Evolutionary conservation across 23 red algal genomes (phyloP), one percentile per base, ranked within the genome.

Genomic region (Agarophyton chilense): DNA sequence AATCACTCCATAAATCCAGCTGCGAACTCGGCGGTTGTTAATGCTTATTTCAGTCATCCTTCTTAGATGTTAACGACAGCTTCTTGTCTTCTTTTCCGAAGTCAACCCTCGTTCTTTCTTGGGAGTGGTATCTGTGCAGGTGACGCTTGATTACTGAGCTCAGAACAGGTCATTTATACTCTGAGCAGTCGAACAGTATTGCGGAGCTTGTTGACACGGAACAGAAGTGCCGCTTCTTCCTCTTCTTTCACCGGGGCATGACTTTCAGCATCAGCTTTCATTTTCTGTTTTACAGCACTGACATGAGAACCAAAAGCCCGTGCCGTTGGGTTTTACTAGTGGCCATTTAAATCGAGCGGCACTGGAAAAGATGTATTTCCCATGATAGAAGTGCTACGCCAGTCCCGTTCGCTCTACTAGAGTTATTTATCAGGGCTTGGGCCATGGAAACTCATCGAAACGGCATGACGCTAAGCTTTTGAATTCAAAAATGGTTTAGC

Each of bases 1-100:
- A 32, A 86, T 70, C 42, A 74, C 14, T 10, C 82, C 82, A 53
- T 86, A 86, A 18, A 86, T 25, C 35, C 62, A 63, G 28, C 42
- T 54, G 34, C 82, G 82, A 72, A 55, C 64, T 17, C 82, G 60
- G n/a, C 58, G 82, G 25, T 63, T 86, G 82, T 86, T 86, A 19
- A 86, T 26, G 14, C 4, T 72, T 10, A 65, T 16, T 16, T 65
- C 60, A 35, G 60, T 36, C 60, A 65, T 65, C 31, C 31, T 25
- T 36, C 31, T 31, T 36, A 4, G 29, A 65, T 36, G 32, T 65
- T 6, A 65, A 32, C 56, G 26, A 62, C 4, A 62, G 26, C 29
- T 14, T 5, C 4, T 65, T 36, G 60, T 18, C 10, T 65, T 14
- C 33, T 65, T 65, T 18, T 35, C 31, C 10, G 17, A 1, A 36